Evolutionary conservation across 2,329 filamentous ascomycete species (phyloP).

Genomic region (Ustulina deusta): DNA sequence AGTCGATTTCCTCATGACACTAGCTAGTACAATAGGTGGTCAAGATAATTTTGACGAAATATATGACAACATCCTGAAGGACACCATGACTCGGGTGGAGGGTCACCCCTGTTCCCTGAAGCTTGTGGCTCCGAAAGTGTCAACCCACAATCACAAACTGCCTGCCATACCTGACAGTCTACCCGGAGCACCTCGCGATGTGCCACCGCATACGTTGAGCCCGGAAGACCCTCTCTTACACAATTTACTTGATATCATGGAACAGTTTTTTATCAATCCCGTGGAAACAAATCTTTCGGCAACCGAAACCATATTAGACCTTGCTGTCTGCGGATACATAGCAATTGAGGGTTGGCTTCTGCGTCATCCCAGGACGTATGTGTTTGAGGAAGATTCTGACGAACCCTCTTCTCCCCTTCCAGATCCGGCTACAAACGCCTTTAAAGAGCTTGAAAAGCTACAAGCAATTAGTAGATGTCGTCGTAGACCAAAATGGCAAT

Average conservation of each 20-base stretch:
- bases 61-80: conserved; percentile 78
- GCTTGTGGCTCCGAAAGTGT: conserved; percentile 72
- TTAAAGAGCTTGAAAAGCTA: conserved; percentile 58
- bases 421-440: conserved; percentile 41
- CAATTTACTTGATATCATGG: conserved; percentile 76
- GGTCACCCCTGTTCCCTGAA: conserved; percentile 78
- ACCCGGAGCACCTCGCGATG: conserved; percentile 71
- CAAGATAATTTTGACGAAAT: conserved; percentile 77
- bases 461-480: conserved; percentile 64
- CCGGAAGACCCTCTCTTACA: conserved; percentile 72
- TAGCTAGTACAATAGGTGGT: conserved; percentile 76
- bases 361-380: conserved; percentile 74
- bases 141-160: conserved; percentile 67
- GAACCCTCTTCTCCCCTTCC: conserved; percentile 39
- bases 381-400: conserved; percentile 63
- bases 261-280: conserved; percentile 88
- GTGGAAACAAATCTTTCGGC: conserved; percentile 91
- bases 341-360: conserved; percentile 91
- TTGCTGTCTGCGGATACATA: conserved; percentile 87
- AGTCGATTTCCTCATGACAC: conserved; percentile 75
- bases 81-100: conserved; percentile 76
- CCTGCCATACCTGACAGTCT: conserved; percentile 67
- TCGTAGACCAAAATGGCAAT: conserved; percentile 65
- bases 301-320: conserved; percentile 83
- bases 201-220: conserved; percentile 70